Evolutionary conservation across 2,329 filamentous ascomycete species (phyloP), one percentile per base, ranked within the genome.

Genomic region (Xylariaceae sp.): DNA sequence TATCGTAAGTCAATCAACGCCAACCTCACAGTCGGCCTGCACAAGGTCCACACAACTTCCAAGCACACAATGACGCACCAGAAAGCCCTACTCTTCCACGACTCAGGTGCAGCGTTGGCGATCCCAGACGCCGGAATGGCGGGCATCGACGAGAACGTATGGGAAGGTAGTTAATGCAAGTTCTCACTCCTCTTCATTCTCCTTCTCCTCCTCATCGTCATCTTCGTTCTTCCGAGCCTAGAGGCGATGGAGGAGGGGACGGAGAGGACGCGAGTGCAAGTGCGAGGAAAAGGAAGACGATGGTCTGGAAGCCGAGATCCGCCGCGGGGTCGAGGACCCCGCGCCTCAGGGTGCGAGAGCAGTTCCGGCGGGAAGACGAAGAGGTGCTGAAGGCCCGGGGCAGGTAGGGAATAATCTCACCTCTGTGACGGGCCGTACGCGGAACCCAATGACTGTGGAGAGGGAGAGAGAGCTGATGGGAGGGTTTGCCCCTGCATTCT

Each of bases 81-180:
- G 37, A 66, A 67, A 20, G 65, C 64, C 1, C 50, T 50, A 7
- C 60, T 65, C 43, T 65, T 69, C 59, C 43, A 43, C 45, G 80
- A 82, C 63, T 21, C 62, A 0, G 68, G 71, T 9, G 72, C 73
- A 12, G 84, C 79, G 2, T 65, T 71, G 19, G 32, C 75, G 32
- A 81, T 88, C 71, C 79, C 87, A 32, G 57, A 67, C 23, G 78
- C 77, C 6, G 65, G 43, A 1, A 82, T 88, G 1, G 67, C 70
- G 40, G 72, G 74, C 20, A 89, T 88, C 65, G 73, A 80, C 48
- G 70, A 79, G 0, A 59, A 63, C 2, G 68, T 73, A 0, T 89
- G 86, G 32, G 74, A 81, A 16, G 86, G 81, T 2, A 88, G 79
- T 51, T 75, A 78, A 47, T 76, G 80, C 64, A 89, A 89, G 65